phyloP scores from a whole-genome alignment of 306 rosid genomes.

The Canavalia gladiata region DNA sequence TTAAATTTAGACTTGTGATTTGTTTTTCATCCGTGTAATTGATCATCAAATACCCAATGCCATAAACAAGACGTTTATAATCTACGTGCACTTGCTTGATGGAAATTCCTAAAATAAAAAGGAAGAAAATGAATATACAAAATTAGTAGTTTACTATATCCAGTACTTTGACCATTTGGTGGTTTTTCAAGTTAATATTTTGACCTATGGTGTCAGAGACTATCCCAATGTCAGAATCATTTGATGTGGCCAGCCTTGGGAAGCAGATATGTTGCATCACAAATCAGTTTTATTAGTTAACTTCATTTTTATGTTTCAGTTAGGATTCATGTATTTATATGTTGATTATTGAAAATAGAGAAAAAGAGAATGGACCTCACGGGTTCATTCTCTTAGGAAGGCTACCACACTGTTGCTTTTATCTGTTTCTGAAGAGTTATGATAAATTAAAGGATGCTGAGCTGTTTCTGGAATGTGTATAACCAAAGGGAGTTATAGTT shows the following conservation, averaged over 20 bases:
- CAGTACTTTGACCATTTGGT: not conserved
- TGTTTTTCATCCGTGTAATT: slow-evolving; percentile 9
- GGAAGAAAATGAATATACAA: not conserved
- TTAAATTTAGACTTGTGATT: not conserved
- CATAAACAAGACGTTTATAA: not conserved
- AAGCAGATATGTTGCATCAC: not conserved
- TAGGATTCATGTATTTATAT: not conserved
- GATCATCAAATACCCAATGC: slow-evolving; percentile 15
- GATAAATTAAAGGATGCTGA: not conserved
- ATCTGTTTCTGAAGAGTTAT: not conserved
- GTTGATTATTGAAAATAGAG: not conserved
- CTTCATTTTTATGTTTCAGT: not conserved
- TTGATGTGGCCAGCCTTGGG: slow-evolving; percentile 17
- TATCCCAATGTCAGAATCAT: not conserved
- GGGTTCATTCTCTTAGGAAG: not conserved
- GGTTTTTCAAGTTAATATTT: not conserved
- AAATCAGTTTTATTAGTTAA: slow-evolving; percentile 11
- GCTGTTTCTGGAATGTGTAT: not conserved
- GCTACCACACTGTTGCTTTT: not conserved
- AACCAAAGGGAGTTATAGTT: not conserved
- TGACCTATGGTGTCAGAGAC: not conserved
- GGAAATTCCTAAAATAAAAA: not conserved
- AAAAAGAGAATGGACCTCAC: not conserved
- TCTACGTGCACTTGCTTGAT: not conserved
- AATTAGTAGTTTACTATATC: not conserved